A percentile compares a stretch with the other conserved stretches of the same genome.
These are phyloP conservation scores for Neoboletus magnificus DNA, from an alignment of 768 basidiomycete species.

Conservation along the genomic window DNA sequence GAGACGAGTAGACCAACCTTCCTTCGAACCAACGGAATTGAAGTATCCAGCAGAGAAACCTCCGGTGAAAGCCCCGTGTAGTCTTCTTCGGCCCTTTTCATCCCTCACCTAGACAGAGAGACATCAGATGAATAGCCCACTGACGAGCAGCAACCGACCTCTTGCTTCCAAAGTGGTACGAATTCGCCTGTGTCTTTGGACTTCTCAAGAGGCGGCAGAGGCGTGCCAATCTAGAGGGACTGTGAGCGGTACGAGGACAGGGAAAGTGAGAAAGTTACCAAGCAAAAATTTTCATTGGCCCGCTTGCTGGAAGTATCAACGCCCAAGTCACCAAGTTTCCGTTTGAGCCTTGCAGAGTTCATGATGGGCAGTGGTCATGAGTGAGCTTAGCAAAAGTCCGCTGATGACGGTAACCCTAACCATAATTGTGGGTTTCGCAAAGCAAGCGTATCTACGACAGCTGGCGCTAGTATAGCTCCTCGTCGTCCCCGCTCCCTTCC, in stretches of 20 bases:
- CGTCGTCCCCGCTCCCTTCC: conserved; percentile 24
- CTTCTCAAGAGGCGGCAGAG: conserved; percentile 91
- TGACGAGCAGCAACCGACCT: conserved; percentile 48
- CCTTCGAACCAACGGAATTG: conserved; percentile 93
- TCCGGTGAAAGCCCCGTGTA: conserved; percentile 99
- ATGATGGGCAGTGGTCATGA: conserved; percentile 21
- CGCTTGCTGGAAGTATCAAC: conserved; percentile 66
- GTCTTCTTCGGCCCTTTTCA: conserved; percentile 84
- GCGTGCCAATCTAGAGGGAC: conserved; percentile 77
- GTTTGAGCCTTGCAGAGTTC: conserved; percentile 64
- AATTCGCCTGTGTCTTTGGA: conserved; percentile 91
- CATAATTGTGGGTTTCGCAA: conserved; percentile 11
- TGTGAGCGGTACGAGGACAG: not conserved
- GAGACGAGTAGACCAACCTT: conserved; percentile 53
- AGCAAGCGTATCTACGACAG: not conserved
- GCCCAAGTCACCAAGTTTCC: conserved; percentile 79
- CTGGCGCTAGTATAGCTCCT: not conserved
- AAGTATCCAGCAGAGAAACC: conserved; percentile 98
- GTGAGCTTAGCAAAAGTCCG: no score
- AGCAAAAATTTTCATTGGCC: conserved; percentile 82
- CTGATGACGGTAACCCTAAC: conserved; percentile 15
- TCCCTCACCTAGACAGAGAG: conserved; percentile 65
- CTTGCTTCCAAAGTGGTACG: conserved; percentile 97
- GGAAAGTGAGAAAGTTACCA: conserved; percentile 43
- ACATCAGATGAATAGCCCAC: conserved; percentile 20